These are phyloP conservation scores for Suhomyces wounanorum DNA, from an alignment of 1,139 yeast species.

Conservation along the genomic window DNA sequence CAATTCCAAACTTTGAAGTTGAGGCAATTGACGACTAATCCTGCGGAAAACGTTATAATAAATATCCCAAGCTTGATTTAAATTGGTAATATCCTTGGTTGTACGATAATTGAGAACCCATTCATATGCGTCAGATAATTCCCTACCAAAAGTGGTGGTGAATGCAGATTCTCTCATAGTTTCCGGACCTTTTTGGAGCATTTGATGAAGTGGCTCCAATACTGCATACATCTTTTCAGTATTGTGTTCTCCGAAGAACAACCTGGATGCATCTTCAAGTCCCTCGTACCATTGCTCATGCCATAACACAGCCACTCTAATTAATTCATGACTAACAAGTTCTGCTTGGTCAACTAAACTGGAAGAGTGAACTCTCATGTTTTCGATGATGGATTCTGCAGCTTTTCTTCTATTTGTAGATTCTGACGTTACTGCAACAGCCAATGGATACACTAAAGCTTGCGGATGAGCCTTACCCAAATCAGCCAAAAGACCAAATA, in stretches of 20 bases:
- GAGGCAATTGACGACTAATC: slow-evolving; percentile 86
- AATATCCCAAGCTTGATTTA: slow-evolving; percentile 98
- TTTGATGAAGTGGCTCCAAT: slow-evolving; percentile 82
- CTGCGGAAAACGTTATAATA: slow-evolving; percentile 92
- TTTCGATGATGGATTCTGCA: slow-evolving; percentile 86
- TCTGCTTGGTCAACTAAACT: slow-evolving; percentile 88
- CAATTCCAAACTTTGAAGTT: slow-evolving; percentile 78
- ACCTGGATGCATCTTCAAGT: slow-evolving; percentile 91
- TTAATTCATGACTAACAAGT: slow-evolving; percentile 88
- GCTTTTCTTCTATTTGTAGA: slow-evolving; percentile 88
- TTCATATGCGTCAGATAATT: slow-evolving; percentile 87
- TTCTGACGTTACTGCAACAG: slow-evolving; percentile 95
- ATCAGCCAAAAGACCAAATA: slow-evolving; percentile 80
- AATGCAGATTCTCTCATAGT: slow-evolving; percentile 92
- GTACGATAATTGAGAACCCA: slow-evolving; percentile 88
- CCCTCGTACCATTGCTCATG: slow-evolving; percentile 99
- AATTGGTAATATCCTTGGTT: slow-evolving; percentile 81
- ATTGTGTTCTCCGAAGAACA: slow-evolving; percentile 92
- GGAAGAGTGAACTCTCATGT: slow-evolving; percentile 88
- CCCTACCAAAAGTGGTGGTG: slow-evolving; percentile 91
- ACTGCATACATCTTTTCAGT: slow-evolving; percentile 93
- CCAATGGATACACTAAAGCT: slow-evolving; percentile 90
- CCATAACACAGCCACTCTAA: slow-evolving; percentile 95
- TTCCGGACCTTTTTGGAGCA: slow-evolving; percentile 85
- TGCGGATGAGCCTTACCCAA: slow-evolving; percentile 96